These are phyloP conservation scores for Mycena floridula DNA, from an alignment of 768 basidiomycete genomes.

Conservation along the genomic window DNA sequence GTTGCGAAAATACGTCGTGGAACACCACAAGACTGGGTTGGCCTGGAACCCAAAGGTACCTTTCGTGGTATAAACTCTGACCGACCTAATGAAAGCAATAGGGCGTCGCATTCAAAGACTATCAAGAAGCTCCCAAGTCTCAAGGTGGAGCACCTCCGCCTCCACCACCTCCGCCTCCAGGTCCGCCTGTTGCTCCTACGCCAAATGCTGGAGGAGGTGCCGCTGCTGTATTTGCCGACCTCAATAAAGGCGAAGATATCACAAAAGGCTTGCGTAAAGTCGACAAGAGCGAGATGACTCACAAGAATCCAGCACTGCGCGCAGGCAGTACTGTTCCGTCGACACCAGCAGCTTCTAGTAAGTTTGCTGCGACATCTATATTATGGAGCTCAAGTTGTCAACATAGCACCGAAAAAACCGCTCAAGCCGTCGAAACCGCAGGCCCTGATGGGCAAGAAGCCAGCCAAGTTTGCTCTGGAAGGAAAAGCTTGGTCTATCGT, in stretches of 20 bases:
- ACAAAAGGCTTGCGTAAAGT: conserved; percentile 92
- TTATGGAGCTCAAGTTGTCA: background rate
- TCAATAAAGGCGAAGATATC: conserved; percentile 86
- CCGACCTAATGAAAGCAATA: no score
- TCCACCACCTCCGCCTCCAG: conserved; percentile 39
- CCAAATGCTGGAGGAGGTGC: conserved; percentile 41
- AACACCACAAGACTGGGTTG: conserved; percentile 82
- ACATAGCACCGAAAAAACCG: conserved; percentile 52
- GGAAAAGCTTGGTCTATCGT: conserved; percentile 95
- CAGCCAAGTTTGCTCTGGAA: conserved; percentile 81
- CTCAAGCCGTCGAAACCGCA: conserved; percentile 81
- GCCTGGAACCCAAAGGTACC: conserved; percentile 82
- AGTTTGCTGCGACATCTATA: background rate
- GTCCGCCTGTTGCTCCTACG: conserved; percentile 34
- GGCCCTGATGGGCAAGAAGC: conserved; percentile 82
- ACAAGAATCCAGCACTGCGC: conserved; percentile 91
- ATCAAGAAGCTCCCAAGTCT: conserved; percentile 30
- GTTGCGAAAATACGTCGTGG: conserved; percentile 74
- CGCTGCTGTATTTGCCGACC: conserved; percentile 81
- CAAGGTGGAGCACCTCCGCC: conserved; percentile 55
- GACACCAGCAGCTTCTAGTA: conserved; percentile 26
- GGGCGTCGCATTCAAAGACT: conserved; percentile 56
- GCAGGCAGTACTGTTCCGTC: conserved; percentile 49
- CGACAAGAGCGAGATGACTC: conserved; percentile 95
- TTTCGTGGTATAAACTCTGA: conserved; percentile 5